Evolutionary conservation across 208 protist species (phyloP).

Genomic region (Leishmania major): DNA sequence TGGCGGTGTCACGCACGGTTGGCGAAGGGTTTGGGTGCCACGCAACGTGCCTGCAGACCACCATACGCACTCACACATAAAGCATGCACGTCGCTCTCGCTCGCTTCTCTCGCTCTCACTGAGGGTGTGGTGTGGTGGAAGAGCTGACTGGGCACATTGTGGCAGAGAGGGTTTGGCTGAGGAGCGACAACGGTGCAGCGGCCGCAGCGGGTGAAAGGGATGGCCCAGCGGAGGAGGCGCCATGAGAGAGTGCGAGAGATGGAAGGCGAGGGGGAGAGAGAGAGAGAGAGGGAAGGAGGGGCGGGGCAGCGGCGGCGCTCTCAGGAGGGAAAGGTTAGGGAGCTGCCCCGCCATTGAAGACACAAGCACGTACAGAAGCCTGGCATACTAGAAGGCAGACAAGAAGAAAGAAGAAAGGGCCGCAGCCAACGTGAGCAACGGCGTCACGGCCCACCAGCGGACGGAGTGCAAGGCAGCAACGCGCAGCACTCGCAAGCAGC

Average conservation of each 20-base stretch:
- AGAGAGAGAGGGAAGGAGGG: neutral
- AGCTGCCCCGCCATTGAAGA: neutral
- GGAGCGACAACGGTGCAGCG: neutral
- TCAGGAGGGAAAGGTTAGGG: neutral
- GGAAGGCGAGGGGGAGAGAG: neutral
- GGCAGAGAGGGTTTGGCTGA: neutral
- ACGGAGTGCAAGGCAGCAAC: neutral
- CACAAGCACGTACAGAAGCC: neutral
- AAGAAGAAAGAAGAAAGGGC: neutral
- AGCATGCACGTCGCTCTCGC: neutral
- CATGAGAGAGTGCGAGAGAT: neutral
- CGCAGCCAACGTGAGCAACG: no score
- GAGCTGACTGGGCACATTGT: neutral
- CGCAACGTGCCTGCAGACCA: neutral
- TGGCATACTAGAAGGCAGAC: neutral
- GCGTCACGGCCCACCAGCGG: neutral
- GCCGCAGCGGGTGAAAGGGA: neutral
- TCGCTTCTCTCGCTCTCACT: neutral
- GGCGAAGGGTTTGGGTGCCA: neutral
- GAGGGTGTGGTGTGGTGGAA: neutral
- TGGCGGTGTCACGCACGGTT: neutral
- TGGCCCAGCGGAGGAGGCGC: neutral
- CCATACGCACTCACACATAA: neutral
- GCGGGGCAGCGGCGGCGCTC: neutral
- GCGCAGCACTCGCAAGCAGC: neutral